Evolutionary conservation across 257 asterid species (phyloP).

Genomic region (Thymus quinquecostatus): DNA sequence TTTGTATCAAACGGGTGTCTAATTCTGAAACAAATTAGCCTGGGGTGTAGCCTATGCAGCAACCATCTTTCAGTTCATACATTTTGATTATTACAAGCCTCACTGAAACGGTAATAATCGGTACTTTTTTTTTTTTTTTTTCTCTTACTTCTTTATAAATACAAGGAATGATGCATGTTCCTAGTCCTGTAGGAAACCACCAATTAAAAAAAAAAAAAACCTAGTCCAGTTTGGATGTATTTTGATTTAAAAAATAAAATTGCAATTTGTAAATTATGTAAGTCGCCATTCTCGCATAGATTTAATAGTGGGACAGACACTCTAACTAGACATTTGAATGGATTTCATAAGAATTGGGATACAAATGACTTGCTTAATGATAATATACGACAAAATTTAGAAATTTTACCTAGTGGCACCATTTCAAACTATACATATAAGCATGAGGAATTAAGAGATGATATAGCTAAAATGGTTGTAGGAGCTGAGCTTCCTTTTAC

Average conservation of each 20-base stretch:
- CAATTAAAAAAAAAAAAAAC: too few species aligned
- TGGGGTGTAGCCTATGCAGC: too few species aligned
- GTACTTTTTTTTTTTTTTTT: too few species aligned
- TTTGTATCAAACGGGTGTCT: too few species aligned
- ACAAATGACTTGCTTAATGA: not conserved
- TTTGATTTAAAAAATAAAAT: not conserved
- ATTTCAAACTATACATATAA: not conserved
- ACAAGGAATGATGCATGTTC: too few species aligned
- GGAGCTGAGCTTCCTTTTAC: conserved; percentile 9
- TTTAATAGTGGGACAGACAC: not conserved
- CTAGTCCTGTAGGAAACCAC: too few species aligned
- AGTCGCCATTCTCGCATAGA: not conserved
- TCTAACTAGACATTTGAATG: not conserved
- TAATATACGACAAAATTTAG: not conserved
- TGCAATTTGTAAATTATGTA: not conserved
- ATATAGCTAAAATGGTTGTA: conserved; percentile 3
- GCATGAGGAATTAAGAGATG: not conserved
- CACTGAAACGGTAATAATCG: too few species aligned
- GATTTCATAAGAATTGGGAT: not conserved
- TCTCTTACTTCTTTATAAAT: too few species aligned
- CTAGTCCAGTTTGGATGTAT: too few species aligned
- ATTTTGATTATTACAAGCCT: too few species aligned
- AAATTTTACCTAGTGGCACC: not conserved
- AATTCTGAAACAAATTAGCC: too few species aligned
- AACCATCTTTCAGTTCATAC: too few species aligned